A percentile compares a stretch with the other conserved stretches of the same genome.
These are phyloP conservation scores for Williopsis jadinii DNA, from an alignment of 1,139 yeast species.

Conservation along the genomic window DNA sequence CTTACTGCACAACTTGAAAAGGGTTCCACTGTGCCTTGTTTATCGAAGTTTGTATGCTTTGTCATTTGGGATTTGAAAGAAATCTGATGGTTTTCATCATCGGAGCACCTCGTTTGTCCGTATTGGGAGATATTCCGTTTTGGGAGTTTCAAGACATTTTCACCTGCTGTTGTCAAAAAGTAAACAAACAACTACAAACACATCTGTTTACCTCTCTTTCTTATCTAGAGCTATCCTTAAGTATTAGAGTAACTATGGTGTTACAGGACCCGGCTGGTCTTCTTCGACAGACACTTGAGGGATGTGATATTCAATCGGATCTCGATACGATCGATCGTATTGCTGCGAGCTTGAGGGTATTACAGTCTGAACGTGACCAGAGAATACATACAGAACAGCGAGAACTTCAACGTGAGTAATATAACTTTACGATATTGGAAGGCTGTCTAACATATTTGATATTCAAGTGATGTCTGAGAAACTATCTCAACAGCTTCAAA, in stretches of 20 bases:
- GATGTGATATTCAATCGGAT: conserved; percentile 49
- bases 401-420: conserved; percentile 11
- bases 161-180: too few species aligned
- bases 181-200: too few species aligned
- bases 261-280: conserved; percentile 31
- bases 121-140: too few species aligned
- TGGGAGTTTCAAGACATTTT: too few species aligned
- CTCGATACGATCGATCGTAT: conserved; percentile 42
- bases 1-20: background rate
- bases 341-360: conserved; percentile 29
- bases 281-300: conserved; percentile 36
- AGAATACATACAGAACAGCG: conserved; percentile 23
- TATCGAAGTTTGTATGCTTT: too few species aligned
- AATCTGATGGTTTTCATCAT: too few species aligned
- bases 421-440: too few species aligned
- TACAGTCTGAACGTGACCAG: conserved; percentile 26
- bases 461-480: conserved; percentile 19
- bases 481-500: conserved; percentile 11
- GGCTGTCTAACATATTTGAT: background rate
- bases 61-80: too few species aligned
- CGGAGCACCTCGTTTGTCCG: too few species aligned
- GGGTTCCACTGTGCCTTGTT: too few species aligned
- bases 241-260: conserved; percentile 2
- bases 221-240: too few species aligned
- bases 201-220: too few species aligned